Evolutionary conservation across 2,329 filamentous ascomycete species (phyloP).

Genomic region (Boeremia lycopersici): DNA sequence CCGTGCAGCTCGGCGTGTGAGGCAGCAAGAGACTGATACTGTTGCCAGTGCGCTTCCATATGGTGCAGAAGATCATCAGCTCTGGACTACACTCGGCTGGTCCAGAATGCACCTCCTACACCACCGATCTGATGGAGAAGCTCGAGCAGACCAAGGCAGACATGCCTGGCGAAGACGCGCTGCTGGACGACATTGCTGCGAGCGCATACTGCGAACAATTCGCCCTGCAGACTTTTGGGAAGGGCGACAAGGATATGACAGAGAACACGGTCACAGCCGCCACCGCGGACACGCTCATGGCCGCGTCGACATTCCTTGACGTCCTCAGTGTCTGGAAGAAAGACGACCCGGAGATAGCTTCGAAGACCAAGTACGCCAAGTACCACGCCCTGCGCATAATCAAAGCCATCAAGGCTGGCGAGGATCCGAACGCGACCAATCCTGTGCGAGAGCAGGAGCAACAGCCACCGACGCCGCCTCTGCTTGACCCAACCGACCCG

Average conservation of each 20-base stretch:
- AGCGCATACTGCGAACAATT: conserved; percentile 96
- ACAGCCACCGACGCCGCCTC: conserved; percentile 44
- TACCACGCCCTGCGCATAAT: conserved; percentile 92
- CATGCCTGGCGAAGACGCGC: conserved; percentile 78
- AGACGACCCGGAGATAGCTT: conserved; percentile 72
- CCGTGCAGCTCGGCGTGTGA: neutral
- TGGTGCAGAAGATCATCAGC: conserved; percentile 87
- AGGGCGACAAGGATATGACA: conserved; percentile 80
- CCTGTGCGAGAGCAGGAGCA: conserved; percentile 65
- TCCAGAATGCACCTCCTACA: conserved; percentile 79
- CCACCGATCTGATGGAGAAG: conserved; percentile 85
- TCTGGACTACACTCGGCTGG: conserved; percentile 79
- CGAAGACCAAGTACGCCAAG: conserved; percentile 96
- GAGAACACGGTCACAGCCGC: conserved; percentile 84
- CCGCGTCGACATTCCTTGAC: conserved; percentile 90
- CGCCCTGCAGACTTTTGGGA: conserved; percentile 82
- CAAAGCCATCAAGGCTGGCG: conserved; percentile 87
- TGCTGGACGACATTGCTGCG: conserved; percentile 82
- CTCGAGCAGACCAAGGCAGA: conserved; percentile 80
- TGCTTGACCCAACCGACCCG: conserved; percentile 68
- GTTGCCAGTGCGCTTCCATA: conserved; percentile 59
- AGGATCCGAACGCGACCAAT: conserved; percentile 91
- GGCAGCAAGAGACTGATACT: conserved; percentile 22
- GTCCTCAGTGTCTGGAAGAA: conserved; percentile 81
- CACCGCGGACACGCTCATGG: conserved; percentile 92